These are phyloP conservation scores for Agrocybe praecox DNA, from an alignment of 768 basidiomycete species.

Conservation along the genomic window DNA sequence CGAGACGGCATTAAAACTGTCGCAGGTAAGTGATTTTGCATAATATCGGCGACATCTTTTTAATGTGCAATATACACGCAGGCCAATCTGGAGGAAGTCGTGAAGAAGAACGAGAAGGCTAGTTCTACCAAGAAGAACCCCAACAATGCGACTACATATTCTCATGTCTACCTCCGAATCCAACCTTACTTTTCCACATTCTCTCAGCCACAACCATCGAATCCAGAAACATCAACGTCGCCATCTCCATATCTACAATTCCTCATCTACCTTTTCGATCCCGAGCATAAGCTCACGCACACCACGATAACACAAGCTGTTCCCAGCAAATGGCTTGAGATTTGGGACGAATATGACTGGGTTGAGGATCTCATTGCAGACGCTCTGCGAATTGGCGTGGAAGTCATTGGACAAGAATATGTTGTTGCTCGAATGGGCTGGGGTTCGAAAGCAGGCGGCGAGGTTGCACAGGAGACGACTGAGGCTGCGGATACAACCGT, in stretches of 20 bases:
- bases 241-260: conserved; percentile 63
- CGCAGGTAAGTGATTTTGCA: conserved; percentile 56
- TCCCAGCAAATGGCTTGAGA: conserved; percentile 82
- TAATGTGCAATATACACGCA: conserved; percentile 25
- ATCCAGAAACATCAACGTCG: conserved; percentile 33
- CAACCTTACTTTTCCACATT: conserved; percentile 79
- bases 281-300: conserved; percentile 74
- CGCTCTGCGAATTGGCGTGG: conserved; percentile 78
- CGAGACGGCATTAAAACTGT: conserved; percentile 80
- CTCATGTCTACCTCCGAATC: conserved; percentile 90
- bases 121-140: conserved; percentile 31
- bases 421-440: conserved; percentile 87
- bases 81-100: conserved; percentile 79
- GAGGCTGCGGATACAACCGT: conserved; percentile 16
- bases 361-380: conserved; percentile 96
- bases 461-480: conserved; percentile 16
- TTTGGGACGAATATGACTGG: conserved; percentile 95
- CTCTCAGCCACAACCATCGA: conserved; percentile 37
- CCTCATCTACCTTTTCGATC: conserved; percentile 74
- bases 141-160: conserved; percentile 69
- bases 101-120: conserved; percentile 57
- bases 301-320: conserved; percentile 83
- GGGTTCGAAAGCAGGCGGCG: conserved; percentile 41
- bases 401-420: conserved; percentile 92
- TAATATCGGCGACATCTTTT: conserved; percentile 3